Percentiles rank a stretch among this genome's conserved stretches.
These are phyloP conservation scores for Botrytis sinoallii DNA, from an alignment of 2,329 filamentous ascomycete genomes.

Conservation along the genomic window DNA sequence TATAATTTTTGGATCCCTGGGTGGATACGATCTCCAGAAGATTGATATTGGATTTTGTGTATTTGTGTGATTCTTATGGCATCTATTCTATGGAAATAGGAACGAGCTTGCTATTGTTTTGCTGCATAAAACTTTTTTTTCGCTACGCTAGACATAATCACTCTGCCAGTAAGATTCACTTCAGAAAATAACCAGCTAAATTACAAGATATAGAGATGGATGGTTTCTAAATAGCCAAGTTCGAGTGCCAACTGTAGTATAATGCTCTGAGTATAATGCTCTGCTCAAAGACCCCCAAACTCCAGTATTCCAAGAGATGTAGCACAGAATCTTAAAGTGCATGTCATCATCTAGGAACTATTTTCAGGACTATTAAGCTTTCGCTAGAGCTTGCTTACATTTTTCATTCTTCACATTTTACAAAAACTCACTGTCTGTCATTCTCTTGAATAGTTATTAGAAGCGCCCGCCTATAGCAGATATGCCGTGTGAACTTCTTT, in stretches of 20 bases:
- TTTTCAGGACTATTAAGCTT: neutral
- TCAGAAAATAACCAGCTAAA: neutral
- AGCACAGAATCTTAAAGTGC: neutral
- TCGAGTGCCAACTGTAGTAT: neutral
- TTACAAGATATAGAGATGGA: neutral
- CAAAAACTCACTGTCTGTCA: neutral
- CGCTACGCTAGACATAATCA: accelerated
- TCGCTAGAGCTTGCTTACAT: neutral
- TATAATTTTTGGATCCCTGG: neutral
- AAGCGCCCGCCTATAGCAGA: neutral
- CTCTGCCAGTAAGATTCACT: neutral
- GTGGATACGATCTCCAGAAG: neutral
- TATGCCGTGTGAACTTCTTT: neutral
- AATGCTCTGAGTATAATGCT: neutral
- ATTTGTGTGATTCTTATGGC: neutral
- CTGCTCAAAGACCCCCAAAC: neutral
- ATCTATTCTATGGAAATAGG: neutral
- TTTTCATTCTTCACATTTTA: neutral
- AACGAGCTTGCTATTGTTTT: no score
- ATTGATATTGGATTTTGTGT: accelerated
- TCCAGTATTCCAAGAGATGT: neutral
- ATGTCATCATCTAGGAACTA: neutral
- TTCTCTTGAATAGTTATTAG: neutral
- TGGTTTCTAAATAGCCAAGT: no score
- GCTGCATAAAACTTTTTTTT: accelerated